Conservation (phyloP, 352 stramenopile species). For the Phytophthora quininea region DNA sequence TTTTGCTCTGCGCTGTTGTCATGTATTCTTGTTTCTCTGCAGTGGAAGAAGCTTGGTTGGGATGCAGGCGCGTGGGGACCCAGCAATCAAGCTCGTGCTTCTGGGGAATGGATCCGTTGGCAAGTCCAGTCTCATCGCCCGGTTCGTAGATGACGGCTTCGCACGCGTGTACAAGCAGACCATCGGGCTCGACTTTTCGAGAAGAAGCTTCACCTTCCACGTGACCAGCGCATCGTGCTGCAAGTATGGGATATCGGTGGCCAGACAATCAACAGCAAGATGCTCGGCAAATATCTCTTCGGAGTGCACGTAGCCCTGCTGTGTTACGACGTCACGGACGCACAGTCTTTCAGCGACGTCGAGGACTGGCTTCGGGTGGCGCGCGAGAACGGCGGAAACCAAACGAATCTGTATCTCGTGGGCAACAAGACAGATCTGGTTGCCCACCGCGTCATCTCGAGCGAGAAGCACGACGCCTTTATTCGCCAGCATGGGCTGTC, state of each 20-base stretch:
- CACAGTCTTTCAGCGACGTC: conserved; percentile 80
- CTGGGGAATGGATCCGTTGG: conserved; percentile 88
- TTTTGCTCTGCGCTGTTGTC: conserved; percentile 21
- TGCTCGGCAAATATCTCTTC: conserved; percentile 88
- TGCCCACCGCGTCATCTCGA: conserved; percentile 70
- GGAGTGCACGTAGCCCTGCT: conserved; percentile 79
- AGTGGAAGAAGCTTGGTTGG: conserved; percentile 4
- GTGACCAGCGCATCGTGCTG: conserved; percentile 74
- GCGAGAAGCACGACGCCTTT: conserved; percentile 77
- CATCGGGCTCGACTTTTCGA: conserved; percentile 89
- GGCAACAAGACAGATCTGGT: conserved; percentile 91
- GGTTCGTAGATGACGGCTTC: conserved; percentile 86
- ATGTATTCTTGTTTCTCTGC: conserved; percentile 12
- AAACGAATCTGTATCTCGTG: conserved; percentile 73
- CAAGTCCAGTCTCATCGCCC: conserved; percentile 85
- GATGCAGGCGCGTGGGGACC: conserved; percentile 45
- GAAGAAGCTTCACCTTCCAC: conserved; percentile 81
- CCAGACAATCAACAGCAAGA: conserved; percentile 89
- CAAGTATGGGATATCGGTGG: conserved; percentile 91
- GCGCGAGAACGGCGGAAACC: conserved; percentile 37
- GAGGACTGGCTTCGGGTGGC: conserved; percentile 81
- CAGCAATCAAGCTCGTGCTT: conserved; percentile 85
- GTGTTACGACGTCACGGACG: conserved; percentile 89
- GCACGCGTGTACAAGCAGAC: conserved; percentile 88
- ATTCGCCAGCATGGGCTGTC: conserved; percentile 63